Conservation (phyloP, 2,329 filamentous ascomycete species). For the Scolecobasidium constrictum region DNA sequence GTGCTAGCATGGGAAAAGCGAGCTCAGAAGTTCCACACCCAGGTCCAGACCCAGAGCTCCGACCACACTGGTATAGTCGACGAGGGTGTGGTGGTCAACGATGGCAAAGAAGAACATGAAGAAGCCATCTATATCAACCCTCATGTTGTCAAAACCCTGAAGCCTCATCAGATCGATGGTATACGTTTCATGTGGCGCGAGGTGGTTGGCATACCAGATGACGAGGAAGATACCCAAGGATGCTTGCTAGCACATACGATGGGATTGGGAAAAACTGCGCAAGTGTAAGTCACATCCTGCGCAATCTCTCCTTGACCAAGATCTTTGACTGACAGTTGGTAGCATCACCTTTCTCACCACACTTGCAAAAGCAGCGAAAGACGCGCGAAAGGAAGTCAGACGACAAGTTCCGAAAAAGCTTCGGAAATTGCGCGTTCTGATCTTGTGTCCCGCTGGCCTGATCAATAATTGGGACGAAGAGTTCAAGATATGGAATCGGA, state of each 20-base stretch:
- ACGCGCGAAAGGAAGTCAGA: slow-evolving; percentile 43
- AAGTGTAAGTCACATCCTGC: slow-evolving; percentile 42
- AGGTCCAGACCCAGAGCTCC: slow-evolving; percentile 42
- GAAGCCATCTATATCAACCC: slow-evolving; percentile 54
- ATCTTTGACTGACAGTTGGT: neutral
- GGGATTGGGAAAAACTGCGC: slow-evolving; percentile 89
- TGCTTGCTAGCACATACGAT: slow-evolving; percentile 82
- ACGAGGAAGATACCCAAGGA: slow-evolving; percentile 43
- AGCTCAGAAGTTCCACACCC: slow-evolving; percentile 42
- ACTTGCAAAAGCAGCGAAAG: slow-evolving; percentile 55
- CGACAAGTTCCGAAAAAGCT: slow-evolving; percentile 60
- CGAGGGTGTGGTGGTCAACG: slow-evolving; percentile 50
- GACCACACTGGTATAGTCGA: slow-evolving; percentile 14
- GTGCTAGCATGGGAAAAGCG: slow-evolving; percentile 20
- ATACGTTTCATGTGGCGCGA: slow-evolving; percentile 86
- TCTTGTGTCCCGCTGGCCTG: slow-evolving; percentile 66
- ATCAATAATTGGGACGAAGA: slow-evolving; percentile 80
- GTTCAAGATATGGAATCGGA: slow-evolving; percentile 52
- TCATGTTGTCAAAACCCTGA: slow-evolving; percentile 54
- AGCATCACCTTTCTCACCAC: slow-evolving; percentile 69
- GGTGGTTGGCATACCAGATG: slow-evolving; percentile 41
- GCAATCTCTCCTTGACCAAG: too few species aligned
- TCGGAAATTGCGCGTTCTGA: slow-evolving; percentile 50
- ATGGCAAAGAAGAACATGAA: slow-evolving; percentile 49
- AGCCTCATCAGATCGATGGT: slow-evolving; percentile 70